Conservation (phyloP, 306 rosid species). For the Coriaria nepalensis region DNA sequence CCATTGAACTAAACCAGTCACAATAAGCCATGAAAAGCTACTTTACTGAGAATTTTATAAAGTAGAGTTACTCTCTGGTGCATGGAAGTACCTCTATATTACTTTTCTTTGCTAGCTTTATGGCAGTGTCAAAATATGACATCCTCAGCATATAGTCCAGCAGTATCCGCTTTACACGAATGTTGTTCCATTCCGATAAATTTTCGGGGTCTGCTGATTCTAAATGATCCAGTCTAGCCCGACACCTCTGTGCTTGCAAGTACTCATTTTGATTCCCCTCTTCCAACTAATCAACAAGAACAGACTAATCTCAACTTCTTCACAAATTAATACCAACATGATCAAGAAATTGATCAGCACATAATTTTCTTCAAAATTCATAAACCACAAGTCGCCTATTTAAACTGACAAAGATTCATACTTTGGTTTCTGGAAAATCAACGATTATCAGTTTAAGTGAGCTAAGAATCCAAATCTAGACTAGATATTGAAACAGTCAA, state of each 20-base stretch:
- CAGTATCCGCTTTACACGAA: slow-evolving; percentile 77
- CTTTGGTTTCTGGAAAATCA: too few species aligned
- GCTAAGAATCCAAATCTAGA: too few species aligned
- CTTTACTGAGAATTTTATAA: too few species aligned
- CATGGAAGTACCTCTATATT: slow-evolving; percentile 50
- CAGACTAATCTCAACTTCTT: too few species aligned
- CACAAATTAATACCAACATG: too few species aligned
- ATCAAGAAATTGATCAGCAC: not conserved
- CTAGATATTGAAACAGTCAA: too few species aligned
- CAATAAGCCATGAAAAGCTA: too few species aligned
- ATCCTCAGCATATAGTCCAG: slow-evolving; percentile 94
- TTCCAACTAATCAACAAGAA: slow-evolving; percentile 41
- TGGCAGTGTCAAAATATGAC: slow-evolving; percentile 82
- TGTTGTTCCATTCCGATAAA: slow-evolving; percentile 56
- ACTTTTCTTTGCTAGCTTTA: slow-evolving; percentile 56
- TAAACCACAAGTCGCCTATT: too few species aligned
- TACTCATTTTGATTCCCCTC: slow-evolving; percentile 66
- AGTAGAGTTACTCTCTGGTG: not conserved
- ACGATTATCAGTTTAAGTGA: not conserved
- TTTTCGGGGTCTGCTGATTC: slow-evolving; percentile 72
- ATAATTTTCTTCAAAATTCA: too few species aligned
- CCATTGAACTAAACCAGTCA: too few species aligned
- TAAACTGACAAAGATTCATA: too few species aligned
- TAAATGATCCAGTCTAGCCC: slow-evolving; percentile 64
- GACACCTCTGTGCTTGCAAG: slow-evolving; percentile 81